Percentiles rank a stretch among this genome's conserved stretches.
phyloP scores from a whole-genome alignment of 2,329 filamentous ascomycete species.

The Epichloe gansuensis region DNA sequence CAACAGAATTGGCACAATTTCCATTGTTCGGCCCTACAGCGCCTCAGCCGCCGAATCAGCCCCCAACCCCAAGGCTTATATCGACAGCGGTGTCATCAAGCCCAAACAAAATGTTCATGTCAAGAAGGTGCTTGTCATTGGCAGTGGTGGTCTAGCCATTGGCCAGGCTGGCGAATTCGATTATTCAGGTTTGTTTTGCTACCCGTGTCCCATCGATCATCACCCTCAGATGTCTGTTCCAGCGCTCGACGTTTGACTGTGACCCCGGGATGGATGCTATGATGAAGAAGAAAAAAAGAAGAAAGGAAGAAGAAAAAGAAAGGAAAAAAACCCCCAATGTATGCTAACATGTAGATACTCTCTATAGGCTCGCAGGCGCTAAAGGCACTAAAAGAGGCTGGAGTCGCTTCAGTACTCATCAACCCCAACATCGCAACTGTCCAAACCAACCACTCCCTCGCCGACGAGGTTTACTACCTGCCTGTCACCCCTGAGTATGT shows the following conservation, averaged over 20 bases:
- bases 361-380: slow-evolving; percentile 77
- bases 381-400: slow-evolving; percentile 93
- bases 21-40: slow-evolving; percentile 30
- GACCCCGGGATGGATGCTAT: not conserved
- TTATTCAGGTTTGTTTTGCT: slow-evolving; percentile 66
- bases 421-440: slow-evolving; percentile 99
- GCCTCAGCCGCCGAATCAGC: slow-evolving; percentile 48
- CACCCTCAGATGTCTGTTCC: not conserved
- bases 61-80: slow-evolving; percentile 74
- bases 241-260: not conserved
- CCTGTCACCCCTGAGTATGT: slow-evolving; percentile 97
- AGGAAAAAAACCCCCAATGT: not conserved
- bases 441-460: slow-evolving; percentile 90
- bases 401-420: slow-evolving; percentile 81
- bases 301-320: not conserved
- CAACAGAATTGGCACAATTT: slow-evolving; percentile 37
- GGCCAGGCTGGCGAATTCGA: slow-evolving; percentile 97
- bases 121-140: slow-evolving; percentile 95
- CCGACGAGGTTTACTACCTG: slow-evolving; percentile 96
- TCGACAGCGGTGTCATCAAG: slow-evolving; percentile 79
- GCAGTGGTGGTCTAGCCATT: slow-evolving; percentile 89
- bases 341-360: slow-evolving; percentile 9
- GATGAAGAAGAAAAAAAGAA: not conserved
- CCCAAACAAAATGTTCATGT: slow-evolving; percentile 71
- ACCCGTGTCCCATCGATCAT: not conserved